Evolutionary conservation across 2,329 filamentous ascomycete species (phyloP).

Genomic region (Colletotrichum sp.): DNA sequence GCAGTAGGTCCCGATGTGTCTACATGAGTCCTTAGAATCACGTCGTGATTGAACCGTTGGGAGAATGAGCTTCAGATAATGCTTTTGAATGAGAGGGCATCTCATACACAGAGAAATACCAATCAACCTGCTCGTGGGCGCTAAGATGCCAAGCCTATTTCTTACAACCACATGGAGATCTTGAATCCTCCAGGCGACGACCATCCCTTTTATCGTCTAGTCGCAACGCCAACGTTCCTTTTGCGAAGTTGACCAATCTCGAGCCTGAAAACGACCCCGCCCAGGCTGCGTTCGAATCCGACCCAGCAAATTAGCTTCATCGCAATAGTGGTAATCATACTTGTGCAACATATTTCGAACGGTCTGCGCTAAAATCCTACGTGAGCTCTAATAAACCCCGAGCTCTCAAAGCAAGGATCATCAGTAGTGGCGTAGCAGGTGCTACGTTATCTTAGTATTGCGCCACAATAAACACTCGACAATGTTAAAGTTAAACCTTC

Average conservation of each 20-base stretch:
- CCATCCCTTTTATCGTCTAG: background rate
- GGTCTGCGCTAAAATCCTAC: background rate
- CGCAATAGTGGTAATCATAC: background rate
- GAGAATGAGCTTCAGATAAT: background rate
- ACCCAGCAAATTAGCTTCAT: background rate
- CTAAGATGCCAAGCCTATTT: background rate
- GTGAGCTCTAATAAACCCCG: background rate
- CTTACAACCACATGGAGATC: background rate
- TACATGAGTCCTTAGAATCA: background rate
- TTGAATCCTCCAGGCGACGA: background rate
- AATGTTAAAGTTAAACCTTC: background rate
- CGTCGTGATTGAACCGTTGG: background rate
- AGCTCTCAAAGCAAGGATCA: background rate
- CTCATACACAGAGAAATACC: fast-evolving
- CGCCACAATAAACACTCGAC: background rate
- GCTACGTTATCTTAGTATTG: background rate
- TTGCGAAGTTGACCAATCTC: background rate
- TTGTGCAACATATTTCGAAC: background rate
- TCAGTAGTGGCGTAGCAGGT: background rate
- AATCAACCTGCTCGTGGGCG: background rate
- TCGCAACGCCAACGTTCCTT: background rate
- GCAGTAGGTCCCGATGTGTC: background rate
- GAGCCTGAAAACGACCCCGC: background rate
- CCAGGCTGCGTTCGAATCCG: background rate
- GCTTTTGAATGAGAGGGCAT: background rate